Conservation (phyloP, 768 basidiomycete genomes). For the Termitomyces sp. region DNA sequence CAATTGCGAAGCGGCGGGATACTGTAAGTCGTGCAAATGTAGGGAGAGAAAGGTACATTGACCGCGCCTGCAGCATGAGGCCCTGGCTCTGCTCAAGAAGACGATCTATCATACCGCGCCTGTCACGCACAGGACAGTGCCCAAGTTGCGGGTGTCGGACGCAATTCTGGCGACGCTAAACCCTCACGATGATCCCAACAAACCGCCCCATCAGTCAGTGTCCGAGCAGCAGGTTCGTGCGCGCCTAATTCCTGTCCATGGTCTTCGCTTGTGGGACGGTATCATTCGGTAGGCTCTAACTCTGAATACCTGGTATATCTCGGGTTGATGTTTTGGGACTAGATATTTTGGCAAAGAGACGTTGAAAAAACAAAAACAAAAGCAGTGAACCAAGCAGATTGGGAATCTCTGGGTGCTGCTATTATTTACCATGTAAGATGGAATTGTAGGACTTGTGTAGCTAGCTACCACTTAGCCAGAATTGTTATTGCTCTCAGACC, state of each 20-base stretch:
- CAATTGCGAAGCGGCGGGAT: conserved; percentile 55
- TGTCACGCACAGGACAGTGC: conserved; percentile 46
- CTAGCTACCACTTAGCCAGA: too few relatives aligned
- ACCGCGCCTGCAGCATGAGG: conserved; percentile 36
- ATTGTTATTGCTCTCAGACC: conserved; percentile 47
- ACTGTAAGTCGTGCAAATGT: not conserved
- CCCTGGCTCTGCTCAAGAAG: conserved; percentile 53
- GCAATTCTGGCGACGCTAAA: conserved; percentile 24
- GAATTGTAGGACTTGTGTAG: not conserved
- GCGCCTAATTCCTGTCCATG: conserved; percentile 41
- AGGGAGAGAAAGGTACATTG: not conserved
- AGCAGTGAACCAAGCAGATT: too few relatives aligned
- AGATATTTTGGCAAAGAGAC: conserved; percentile 19
- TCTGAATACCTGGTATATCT: not conserved
- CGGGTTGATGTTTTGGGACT: not conserved
- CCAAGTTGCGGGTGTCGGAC: conserved; percentile 41
- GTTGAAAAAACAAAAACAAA: not conserved
- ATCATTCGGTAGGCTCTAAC: conserved; percentile 24
- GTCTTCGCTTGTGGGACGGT: conserved; percentile 52
- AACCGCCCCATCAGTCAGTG: conserved; percentile 44
- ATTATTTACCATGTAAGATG: too few relatives aligned
- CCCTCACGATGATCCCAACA: conserved; percentile 7
- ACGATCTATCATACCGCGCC: conserved; percentile 54
- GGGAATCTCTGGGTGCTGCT: not conserved
- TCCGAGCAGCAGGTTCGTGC: conserved; percentile 21